A percentile compares a stretch with the other conserved stretches of the same genome.
Conservation (phyloP, 345 rosid genomes). For the Salix viminalis region DNA sequence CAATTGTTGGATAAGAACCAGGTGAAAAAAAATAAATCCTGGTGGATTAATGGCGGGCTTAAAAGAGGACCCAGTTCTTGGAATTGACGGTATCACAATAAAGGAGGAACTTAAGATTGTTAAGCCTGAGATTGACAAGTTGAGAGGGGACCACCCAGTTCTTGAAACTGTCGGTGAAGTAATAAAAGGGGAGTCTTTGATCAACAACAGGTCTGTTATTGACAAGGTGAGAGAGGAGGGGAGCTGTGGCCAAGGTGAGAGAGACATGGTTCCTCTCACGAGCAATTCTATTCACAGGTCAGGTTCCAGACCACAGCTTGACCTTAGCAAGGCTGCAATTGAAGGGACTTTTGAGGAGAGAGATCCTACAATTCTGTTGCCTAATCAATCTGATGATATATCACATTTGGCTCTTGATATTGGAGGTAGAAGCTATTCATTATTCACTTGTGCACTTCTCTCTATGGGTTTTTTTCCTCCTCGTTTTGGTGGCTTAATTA, state of each 20-base stretch:
- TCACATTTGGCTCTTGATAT: conserved; percentile 95
- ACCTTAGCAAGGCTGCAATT: conserved; percentile 95
- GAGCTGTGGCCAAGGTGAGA: conserved; percentile 35
- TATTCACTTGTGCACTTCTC: background rate
- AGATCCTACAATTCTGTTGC: conserved; percentile 89
- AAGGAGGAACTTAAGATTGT: conserved; percentile 24
- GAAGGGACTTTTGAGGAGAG: conserved; percentile 88
- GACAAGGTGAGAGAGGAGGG: conserved; percentile 34
- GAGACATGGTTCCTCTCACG: conserved; percentile 57
- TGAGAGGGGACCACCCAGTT: conserved; percentile 15
- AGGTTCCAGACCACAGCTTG: conserved; percentile 90
- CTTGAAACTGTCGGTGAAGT: background rate
- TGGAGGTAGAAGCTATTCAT: conserved; percentile 58
- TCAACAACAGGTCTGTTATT: background rate
- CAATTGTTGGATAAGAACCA: conserved; percentile 21
- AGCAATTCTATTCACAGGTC: conserved; percentile 78
- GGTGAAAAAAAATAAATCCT: background rate
- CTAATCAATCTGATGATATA: conserved; percentile 97
- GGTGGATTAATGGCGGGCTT: conserved; percentile 37
- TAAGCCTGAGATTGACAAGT: conserved; percentile 15
- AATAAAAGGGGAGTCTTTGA: background rate
- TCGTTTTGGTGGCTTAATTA: background rate
- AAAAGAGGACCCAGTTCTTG: conserved; percentile 44
- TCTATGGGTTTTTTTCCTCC: background rate
- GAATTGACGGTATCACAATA: conserved; percentile 21